phyloP scores from a whole-genome alignment of 805 yeast species.

The Cyberlindnera samutprakarnensis region DNA sequence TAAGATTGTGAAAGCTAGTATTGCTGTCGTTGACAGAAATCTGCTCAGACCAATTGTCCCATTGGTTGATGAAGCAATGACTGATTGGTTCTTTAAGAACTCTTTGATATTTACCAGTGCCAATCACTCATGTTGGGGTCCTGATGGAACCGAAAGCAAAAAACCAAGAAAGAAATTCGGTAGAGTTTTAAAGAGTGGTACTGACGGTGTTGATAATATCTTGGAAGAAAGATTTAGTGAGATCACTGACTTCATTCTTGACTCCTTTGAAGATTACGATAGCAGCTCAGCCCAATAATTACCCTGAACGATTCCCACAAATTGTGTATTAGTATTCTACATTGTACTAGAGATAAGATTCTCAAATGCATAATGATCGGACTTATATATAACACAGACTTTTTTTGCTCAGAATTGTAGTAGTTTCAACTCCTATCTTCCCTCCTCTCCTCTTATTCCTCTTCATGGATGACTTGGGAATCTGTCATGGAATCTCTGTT shows the following conservation, averaged over 20 bases:
- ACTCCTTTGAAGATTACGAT: conserved; percentile 64
- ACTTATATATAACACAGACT: too few species aligned
- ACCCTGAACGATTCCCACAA: too few species aligned
- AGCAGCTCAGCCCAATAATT: conserved; percentile 23
- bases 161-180: conserved; percentile 90
- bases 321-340: too few species aligned
- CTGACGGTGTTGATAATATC: conserved; percentile 68
- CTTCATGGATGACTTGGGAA: too few species aligned
- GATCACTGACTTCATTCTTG: conserved; percentile 75
- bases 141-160: conserved; percentile 39
- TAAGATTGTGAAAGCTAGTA: conserved; percentile 61
- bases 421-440: too few species aligned
- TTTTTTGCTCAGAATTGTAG: too few species aligned
- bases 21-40: conserved; percentile 61
- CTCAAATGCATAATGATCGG: too few species aligned
- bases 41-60: conserved; percentile 77
- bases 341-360: too few species aligned
- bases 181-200: conserved; percentile 66
- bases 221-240: conserved; percentile 80
- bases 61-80: conserved; percentile 78
- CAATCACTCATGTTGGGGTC: conserved; percentile 77
- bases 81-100: conserved; percentile 87
- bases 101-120: conserved; percentile 75
- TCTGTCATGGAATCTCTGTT: conserved; percentile 45
- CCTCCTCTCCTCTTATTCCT: too few species aligned